phyloP scores from a whole-genome alignment of 139 green algal species.

The Picochlorum costavermella region DNA sequence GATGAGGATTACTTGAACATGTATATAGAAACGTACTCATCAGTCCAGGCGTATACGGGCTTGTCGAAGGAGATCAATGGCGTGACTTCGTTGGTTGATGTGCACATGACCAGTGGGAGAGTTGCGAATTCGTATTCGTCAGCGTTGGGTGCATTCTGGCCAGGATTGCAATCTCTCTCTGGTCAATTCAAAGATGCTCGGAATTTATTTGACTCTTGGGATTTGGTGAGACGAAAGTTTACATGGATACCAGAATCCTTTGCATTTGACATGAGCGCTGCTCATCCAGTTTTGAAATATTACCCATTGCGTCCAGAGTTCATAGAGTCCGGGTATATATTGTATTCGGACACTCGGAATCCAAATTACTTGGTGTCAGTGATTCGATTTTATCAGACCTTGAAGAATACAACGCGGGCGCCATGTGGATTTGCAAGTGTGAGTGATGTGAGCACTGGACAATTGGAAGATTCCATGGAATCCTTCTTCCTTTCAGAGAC shows the following conservation, averaged over 20 bases:
- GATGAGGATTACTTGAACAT: constrained; percentile 54
- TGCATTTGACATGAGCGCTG: not conserved
- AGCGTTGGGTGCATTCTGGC: constrained; percentile 78
- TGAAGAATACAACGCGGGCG: constrained; percentile 27
- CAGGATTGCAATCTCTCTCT: constrained; percentile 66
- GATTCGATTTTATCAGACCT: constrained; percentile 27
- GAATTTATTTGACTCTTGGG: constrained; percentile 58
- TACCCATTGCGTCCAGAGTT: constrained; percentile 80
- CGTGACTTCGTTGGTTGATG: constrained; percentile 51
- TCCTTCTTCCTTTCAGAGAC: constrained; percentile 88
- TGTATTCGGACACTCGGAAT: constrained; percentile 48
- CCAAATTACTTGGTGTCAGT: constrained; percentile 13
- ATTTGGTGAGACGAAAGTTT: constrained; percentile 54
- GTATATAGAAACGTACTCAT: constrained; percentile 57
- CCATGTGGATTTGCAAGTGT: constrained; percentile 60
- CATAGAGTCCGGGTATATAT: constrained; percentile 80
- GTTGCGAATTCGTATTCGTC: constrained; percentile 60
- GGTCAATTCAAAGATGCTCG: constrained; percentile 53
- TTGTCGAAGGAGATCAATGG: constrained; percentile 10
- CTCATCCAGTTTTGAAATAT: constrained; percentile 18
- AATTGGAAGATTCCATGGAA: constrained; percentile 76
- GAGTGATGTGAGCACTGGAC: constrained; percentile 49
- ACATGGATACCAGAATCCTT: constrained; percentile 69
- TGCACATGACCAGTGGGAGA: constrained; percentile 59
- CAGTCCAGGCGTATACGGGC: constrained; percentile 45